Evolutionary conservation across 179 eudicot species (phyloP).

Genomic region (Actinidia chinensis): DNA sequence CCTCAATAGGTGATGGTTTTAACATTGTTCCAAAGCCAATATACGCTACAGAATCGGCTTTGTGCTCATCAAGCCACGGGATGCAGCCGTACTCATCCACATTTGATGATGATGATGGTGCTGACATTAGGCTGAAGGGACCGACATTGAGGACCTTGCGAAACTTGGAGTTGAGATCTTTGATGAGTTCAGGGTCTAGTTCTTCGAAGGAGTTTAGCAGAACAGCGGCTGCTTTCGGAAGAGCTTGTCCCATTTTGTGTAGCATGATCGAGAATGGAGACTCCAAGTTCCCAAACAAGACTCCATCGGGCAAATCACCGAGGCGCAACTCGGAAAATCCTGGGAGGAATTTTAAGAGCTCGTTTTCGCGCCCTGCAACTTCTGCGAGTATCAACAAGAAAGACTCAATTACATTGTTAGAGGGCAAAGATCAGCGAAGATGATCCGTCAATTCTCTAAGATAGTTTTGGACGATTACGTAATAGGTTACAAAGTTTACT

Average conservation of each 20-base stretch:
- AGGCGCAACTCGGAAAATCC: slow-evolving; percentile 36
- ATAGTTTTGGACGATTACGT: neutral
- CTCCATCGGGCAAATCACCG: slow-evolving; percentile 28
- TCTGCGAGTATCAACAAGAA: slow-evolving; percentile 17
- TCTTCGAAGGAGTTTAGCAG: slow-evolving; percentile 39
- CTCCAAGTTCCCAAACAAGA: slow-evolving; percentile 26
- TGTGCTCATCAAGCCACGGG: slow-evolving; percentile 24
- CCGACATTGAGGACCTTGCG: slow-evolving; percentile 28
- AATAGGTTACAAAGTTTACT: neutral
- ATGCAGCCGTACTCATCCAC: slow-evolving; percentile 21
- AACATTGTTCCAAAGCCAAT: slow-evolving; percentile 37
- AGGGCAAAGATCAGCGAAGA: neutral
- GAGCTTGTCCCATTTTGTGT: slow-evolving; percentile 27
- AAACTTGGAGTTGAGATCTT: slow-evolving; percentile 26
- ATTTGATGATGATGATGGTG: neutral
- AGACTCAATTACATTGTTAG: neutral
- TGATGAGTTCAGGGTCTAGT: slow-evolving; percentile 29
- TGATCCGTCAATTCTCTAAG: neutral
- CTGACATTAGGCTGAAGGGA: slow-evolving; percentile 28
- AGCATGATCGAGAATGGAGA: slow-evolving; percentile 30
- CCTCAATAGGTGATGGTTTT: slow-evolving; percentile 22
- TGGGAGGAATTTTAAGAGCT: slow-evolving; percentile 31
- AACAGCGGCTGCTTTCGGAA: slow-evolving; percentile 31
- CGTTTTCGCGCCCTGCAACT: slow-evolving; percentile 20
- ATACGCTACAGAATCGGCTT: slow-evolving; percentile 22